Base-by-base conservation (phyloP, 2,329 filamentous ascomycete species). In the Trichoderma arundinaceum region DNA sequence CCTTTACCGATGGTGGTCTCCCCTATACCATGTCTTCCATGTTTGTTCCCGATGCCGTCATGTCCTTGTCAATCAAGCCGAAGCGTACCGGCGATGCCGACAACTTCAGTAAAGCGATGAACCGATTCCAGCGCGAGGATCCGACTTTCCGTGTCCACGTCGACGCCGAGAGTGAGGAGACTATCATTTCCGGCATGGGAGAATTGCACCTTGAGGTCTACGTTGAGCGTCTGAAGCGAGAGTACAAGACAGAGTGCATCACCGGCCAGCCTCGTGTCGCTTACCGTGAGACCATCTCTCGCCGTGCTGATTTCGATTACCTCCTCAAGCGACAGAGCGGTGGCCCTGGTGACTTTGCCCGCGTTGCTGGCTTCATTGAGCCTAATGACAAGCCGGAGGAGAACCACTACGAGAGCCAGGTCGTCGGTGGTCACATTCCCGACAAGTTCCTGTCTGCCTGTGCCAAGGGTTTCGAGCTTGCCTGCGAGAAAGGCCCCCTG, bases 51-150 rank as follows among this genome's bases (percentile, higher is more conserved):
- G 95, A 99, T 76, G 92, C 95, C 35, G 95, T 99, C 82, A 97
- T 99, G 80, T 98, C 94, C 17, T 88, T 99, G 48, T 97, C 94
- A 22, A 98, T 99, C 83, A 93, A 92, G 79, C 95, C 95, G 54
- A 98, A 98, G 84, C 89, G 92, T 77, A 93, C 87, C 76, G 95
- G 92, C 77, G 94, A 99, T 74, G 89, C 90, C 66, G 88, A 92
- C 76, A 95, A 96, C 82, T 99, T 99, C 85, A 94, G 90, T 75
- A 99, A 99, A 82, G 95, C 95, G 71, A 98, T 99, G 89, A 95
- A 94, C 77, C 92, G 95, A 72, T 99, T 99, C 86, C 94, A 97
- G 80, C 91, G 95, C 69, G 95, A 99, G 80, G 95, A 99, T 74
- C 95, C 95, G 3, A 99, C 95, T 12, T 99, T 99, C 87, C 89